Evolutionary conservation across 768 basidiomycete species (phyloP).

Genomic region (Suillus plorans): DNA sequence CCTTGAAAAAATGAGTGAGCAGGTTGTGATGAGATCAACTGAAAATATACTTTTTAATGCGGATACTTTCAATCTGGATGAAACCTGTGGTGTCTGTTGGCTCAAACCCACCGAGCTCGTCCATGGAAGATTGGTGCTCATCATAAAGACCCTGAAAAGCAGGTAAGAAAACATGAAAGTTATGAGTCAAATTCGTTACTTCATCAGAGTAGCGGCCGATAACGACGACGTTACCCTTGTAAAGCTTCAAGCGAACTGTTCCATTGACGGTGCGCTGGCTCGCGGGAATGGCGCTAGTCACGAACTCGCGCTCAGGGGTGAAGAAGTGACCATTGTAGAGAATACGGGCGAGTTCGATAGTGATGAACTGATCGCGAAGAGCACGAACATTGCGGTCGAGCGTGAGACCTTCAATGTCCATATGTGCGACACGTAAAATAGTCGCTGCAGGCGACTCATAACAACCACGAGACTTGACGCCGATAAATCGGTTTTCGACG

Average conservation of each 20-base stretch:
- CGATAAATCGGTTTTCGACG: slow-evolving; percentile 99
- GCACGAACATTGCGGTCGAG: slow-evolving; percentile 96
- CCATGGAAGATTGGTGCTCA: slow-evolving; percentile 95
- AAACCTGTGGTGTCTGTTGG: slow-evolving; percentile 83
- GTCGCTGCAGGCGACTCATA: slow-evolving; percentile 98
- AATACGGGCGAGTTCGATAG: slow-evolving; percentile 84
- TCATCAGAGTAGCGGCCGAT: slow-evolving; percentile 90
- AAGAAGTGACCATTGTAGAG: slow-evolving; percentile 99
- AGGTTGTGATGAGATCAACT: neutral
- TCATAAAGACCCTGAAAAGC: slow-evolving; percentile 82
- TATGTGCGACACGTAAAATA: slow-evolving; percentile 91
- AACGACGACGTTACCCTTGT: slow-evolving; percentile 95
- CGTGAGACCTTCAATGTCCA: slow-evolving; percentile 97
- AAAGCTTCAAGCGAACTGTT: slow-evolving; percentile 82
- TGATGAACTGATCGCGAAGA: slow-evolving; percentile 92
- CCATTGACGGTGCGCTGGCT: slow-evolving; percentile 98
- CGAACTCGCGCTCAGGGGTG: slow-evolving; percentile 97
- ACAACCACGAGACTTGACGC: slow-evolving; percentile 99
- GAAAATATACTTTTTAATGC: slow-evolving; percentile 88
- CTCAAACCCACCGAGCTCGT: slow-evolving; percentile 97
- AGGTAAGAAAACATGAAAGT: slow-evolving; percentile 3
- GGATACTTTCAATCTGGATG: slow-evolving; percentile 96
- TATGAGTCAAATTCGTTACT: slow-evolving; percentile 40
- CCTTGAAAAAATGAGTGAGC: slow-evolving; percentile 35
- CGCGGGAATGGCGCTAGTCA: slow-evolving; percentile 86